A percentile compares a stretch with the other conserved stretches of the same genome.
Evolutionary conservation across 2,329 filamentous ascomycete species (phyloP).

Genomic region (Phaeosphaeriaceae sp.): DNA sequence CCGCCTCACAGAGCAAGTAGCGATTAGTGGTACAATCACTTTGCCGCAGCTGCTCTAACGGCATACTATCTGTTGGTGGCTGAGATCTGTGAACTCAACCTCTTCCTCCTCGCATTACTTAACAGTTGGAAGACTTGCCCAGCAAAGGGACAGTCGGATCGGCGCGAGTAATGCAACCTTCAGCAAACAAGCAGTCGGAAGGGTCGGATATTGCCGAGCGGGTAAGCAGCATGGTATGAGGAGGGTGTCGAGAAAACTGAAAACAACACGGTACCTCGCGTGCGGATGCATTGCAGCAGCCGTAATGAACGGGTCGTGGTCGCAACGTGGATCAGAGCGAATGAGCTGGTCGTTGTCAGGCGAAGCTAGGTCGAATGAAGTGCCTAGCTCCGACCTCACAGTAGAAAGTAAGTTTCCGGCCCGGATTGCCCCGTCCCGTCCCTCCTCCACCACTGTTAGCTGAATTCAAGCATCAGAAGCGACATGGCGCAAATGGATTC

Average conservation of each 20-base stretch:
- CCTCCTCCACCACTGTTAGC: not conserved
- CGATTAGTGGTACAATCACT: not conserved
- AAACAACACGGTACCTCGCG: not conserved
- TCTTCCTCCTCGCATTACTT: not conserved
- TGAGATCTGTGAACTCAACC: not conserved
- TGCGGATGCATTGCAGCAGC: not conserved
- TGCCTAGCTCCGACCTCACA: not conserved
- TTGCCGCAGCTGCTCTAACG: not conserved
- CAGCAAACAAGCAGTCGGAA: not conserved
- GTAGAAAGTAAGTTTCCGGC: not conserved
- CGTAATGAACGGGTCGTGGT: not conserved
- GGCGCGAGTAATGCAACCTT: not conserved
- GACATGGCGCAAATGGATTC: not conserved
- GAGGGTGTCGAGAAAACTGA: not conserved
- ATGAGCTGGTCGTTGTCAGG: not conserved
- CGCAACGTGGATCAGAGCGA: not conserved
- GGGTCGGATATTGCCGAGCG: not conserved
- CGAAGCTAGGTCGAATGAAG: not conserved
- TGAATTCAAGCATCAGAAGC: not conserved
- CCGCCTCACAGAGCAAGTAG: not conserved
- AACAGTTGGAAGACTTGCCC: not conserved
- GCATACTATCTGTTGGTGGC: not conserved
- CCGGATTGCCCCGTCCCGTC: not conserved
- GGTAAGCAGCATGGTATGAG: not conserved
- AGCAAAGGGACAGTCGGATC: not conserved